Evolutionary conservation across 2,329 filamentous ascomycete genomes (phyloP).

Genomic region (Neopestalotiopsis sp.): DNA sequence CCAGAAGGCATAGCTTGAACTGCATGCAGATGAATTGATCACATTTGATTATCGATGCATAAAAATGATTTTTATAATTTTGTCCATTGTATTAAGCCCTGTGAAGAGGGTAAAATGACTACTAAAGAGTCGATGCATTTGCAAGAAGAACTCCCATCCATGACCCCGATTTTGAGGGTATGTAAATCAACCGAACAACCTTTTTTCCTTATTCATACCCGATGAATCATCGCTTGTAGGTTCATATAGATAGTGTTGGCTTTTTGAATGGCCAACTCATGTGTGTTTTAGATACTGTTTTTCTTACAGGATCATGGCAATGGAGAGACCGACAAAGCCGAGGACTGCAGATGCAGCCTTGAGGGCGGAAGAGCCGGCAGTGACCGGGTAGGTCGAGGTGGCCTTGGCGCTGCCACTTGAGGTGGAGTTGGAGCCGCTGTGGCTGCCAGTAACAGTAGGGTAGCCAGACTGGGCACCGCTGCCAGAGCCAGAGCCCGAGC

Average conservation of each 20-base stretch:
- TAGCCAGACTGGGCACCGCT: neutral
- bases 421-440: neutral
- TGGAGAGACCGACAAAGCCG: constrained; percentile 1
- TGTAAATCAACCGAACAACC: neutral
- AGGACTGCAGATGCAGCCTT: neutral
- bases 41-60: neutral
- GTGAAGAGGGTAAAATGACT: no score
- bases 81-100: neutral
- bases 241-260: neutral
- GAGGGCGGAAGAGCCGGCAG: constrained; percentile 6
- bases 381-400: constrained; percentile 7
- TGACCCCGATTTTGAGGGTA: neutral
- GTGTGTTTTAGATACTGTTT: neutral
- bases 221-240: constrained; percentile 1
- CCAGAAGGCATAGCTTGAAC: no score
- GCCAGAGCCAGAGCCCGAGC: constrained; percentile 3
- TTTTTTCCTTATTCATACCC: neutral
- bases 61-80: neutral
- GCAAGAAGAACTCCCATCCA: neutral
- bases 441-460: neutral
- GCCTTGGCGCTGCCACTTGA: constrained; percentile 1
- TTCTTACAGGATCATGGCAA: constrained; percentile 1
- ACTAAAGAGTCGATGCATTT: neutral
- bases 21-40: neutral
- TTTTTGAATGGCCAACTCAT: neutral